Percentiles rank a stretch among this genome's conserved stretches.
These are phyloP conservation scores for Saccharomyces pastorianus DNA, from an alignment of 1,139 yeast species.

Conservation along the genomic window DNA sequence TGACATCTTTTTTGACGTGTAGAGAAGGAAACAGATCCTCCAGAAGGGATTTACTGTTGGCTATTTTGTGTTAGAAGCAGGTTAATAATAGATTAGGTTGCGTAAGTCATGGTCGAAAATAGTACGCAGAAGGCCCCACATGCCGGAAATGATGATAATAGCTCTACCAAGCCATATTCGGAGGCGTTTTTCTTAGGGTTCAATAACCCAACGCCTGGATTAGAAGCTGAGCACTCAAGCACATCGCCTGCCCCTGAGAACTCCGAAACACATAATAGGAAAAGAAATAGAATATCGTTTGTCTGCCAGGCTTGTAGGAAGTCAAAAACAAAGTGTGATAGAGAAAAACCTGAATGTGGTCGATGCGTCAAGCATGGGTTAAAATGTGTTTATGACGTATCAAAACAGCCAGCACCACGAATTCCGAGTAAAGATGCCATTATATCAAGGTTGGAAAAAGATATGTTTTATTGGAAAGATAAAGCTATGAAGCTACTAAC, in stretches of 20 bases:
- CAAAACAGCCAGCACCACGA: constrained; percentile 22
- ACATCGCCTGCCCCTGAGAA: constrained; percentile 2
- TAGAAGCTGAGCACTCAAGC: not conserved
- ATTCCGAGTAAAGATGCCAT: constrained; percentile 27
- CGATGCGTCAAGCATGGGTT: constrained; percentile 19
- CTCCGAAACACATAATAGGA: constrained; percentile 8
- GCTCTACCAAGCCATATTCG: not conserved
- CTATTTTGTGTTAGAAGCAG: not conserved
- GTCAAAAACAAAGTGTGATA: constrained; percentile 25
- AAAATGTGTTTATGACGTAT: constrained; percentile 23
- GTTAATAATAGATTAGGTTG: not conserved
- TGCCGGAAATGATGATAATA: not conserved
- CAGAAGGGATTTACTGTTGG: not conserved
- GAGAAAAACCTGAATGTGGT: constrained; percentile 22
- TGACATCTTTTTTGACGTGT: not conserved
- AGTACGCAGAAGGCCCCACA: not conserved
- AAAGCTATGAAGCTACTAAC: constrained; percentile 13
- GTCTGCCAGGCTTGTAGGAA: constrained; percentile 25
- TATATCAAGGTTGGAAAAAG: constrained; percentile 21
- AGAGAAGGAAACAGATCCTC: not conserved
- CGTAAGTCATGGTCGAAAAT: not conserved
- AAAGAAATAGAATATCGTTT: constrained; percentile 22
- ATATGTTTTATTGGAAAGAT: constrained; percentile 22
- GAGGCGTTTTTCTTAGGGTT: not conserved
- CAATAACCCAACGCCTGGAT: not conserved